Evolutionary conservation across 1,284 basidiomycete genomes (phyloP).

Genomic region (Ceratobasidium sp.): DNA sequence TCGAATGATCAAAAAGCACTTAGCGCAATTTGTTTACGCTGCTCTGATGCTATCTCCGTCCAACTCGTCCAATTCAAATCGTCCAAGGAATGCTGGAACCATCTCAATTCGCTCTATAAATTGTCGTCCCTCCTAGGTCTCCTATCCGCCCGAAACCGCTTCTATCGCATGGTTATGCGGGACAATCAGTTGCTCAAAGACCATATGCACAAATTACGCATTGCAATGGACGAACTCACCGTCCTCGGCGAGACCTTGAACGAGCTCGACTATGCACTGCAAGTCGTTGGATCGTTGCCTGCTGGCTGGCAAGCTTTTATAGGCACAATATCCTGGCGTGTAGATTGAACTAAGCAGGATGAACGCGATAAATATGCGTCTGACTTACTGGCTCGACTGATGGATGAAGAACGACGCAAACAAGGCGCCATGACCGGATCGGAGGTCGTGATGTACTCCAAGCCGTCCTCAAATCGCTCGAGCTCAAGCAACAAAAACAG

Average conservation of each 20-base stretch:
- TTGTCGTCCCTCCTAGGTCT: conserved; percentile 1
- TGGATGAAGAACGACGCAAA: conserved; percentile 9
- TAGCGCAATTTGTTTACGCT: not conserved
- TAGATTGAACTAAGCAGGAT: not conserved
- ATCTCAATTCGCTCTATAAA: conserved; percentile 3
- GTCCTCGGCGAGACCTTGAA: not conserved
- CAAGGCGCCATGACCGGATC: not conserved
- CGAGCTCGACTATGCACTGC: conserved; percentile 12
- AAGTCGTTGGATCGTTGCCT: conserved; percentile 8
- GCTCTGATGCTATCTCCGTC: not conserved
- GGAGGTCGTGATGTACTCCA: not conserved
- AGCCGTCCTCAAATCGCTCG: not conserved
- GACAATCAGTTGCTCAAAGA: conserved; percentile 15
- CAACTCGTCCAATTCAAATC: not conserved
- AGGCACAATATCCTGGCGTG: conserved; percentile 14
- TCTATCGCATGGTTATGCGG: conserved; percentile 6
- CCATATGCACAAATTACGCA: conserved; percentile 13
- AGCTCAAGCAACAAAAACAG: not conserved
- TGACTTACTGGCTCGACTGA: conserved; percentile 9
- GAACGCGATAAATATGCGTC: not conserved
- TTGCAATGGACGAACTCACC: not conserved
- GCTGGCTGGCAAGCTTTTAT: conserved; percentile 11
- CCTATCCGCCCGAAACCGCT: not conserved
- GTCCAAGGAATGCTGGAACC: conserved; percentile 6
- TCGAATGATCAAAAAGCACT: conserved; percentile 7